Percentiles rank a stretch among this genome's conserved stretches.
These are phyloP conservation scores for Plasmodium vivax DNA, from an alignment of 169 alveolate genomes.

Conservation along the genomic window DNA sequence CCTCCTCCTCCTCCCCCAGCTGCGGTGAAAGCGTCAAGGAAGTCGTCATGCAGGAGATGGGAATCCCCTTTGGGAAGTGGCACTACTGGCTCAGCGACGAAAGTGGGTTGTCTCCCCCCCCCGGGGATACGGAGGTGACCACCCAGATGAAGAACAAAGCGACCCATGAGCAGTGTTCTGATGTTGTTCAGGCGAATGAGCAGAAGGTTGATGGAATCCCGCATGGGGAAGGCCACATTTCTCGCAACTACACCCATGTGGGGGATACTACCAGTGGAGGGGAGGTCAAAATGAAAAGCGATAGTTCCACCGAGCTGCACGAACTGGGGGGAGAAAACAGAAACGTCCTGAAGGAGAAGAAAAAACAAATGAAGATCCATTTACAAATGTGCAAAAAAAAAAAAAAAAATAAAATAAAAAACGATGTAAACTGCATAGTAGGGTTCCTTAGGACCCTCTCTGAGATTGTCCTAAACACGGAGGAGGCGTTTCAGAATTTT, in stretches of 20 bases:
- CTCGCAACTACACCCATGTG: not conserved
- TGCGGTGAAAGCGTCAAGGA: not conserved
- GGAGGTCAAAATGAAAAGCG: not conserved
- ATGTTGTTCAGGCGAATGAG: not conserved
- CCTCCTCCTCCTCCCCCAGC: not conserved
- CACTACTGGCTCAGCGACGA: not conserved
- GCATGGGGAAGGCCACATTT: not conserved
- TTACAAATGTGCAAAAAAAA: constrained; percentile 46
- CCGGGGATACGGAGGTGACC: not conserved
- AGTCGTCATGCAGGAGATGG: not conserved
- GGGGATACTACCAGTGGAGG: not conserved
- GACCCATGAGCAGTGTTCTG: not conserved
- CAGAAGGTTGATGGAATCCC: not conserved
- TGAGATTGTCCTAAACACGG: constrained; percentile 38
- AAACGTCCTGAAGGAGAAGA: constrained; percentile 18
- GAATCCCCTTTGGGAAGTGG: not conserved
- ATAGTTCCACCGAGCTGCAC: not conserved
- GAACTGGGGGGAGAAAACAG: constrained; percentile 27
- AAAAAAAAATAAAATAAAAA: constrained; percentile 19
- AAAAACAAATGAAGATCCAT: constrained; percentile 7
- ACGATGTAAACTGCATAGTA: constrained; percentile 44
- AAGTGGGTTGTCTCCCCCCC: not conserved
- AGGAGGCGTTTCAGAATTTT: constrained; percentile 34
- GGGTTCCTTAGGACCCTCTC: constrained; percentile 58
- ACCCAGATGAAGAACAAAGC: not conserved